Conservation (phyloP, 1,284 basidiomycete genomes). For the Rhodotorula sp. region DNA sequence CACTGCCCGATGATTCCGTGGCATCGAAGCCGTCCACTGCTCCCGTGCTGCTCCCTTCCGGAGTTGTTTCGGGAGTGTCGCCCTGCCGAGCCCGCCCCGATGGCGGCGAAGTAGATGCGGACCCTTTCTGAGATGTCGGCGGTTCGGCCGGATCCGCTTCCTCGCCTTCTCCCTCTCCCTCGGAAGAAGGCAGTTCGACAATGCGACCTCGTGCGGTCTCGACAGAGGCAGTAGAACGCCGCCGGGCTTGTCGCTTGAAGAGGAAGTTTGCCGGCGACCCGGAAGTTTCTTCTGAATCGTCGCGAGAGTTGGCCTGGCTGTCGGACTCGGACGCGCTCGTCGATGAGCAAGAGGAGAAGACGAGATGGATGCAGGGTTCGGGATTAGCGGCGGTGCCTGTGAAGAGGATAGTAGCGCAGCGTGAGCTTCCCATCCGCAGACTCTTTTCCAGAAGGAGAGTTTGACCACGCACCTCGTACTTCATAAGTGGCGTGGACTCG, state of each 20-base stretch:
- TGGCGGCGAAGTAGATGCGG: background rate
- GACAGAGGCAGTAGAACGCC: background rate
- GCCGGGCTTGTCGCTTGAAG: constrained; percentile 13
- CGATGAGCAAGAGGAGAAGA: constrained; percentile 45
- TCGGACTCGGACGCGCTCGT: constrained; percentile 27
- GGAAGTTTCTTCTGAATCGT: constrained; percentile 1
- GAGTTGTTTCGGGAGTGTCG: background rate
- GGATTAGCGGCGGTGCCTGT: constrained; percentile 48
- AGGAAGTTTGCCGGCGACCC: constrained; percentile 15
- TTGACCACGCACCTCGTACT: constrained; percentile 44
- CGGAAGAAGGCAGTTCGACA: constrained; percentile 7
- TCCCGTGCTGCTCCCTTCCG: background rate
- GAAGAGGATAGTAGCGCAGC: no score
- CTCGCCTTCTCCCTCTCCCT: background rate
- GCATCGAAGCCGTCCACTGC: background rate
- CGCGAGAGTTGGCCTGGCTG: background rate
- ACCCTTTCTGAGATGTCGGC: no score
- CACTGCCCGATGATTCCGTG: constrained; percentile 10
- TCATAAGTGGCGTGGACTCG: constrained; percentile 51
- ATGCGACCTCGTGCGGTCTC: background rate
- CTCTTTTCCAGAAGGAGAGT: background rate
- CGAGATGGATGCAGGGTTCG: constrained; percentile 49
- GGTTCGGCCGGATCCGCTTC: background rate
- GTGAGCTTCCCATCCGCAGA: background rate
- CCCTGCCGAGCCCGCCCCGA: background rate